Evolutionary conservation across 108 stramenopile genomes (phyloP), one percentile per base, ranked within the genome.

Genomic region (Ochromonas danica): DNA sequence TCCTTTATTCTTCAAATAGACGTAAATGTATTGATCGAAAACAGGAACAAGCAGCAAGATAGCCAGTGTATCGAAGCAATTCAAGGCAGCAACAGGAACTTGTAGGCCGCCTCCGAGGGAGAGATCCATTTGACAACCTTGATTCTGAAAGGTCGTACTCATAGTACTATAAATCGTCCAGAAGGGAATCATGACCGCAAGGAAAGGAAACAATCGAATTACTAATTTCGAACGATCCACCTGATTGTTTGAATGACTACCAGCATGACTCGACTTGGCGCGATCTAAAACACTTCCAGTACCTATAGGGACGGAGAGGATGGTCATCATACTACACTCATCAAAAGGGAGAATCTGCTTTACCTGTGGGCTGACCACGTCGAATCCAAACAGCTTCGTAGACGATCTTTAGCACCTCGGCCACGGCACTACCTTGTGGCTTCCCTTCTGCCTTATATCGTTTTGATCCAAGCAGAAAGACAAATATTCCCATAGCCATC

Each of bases 61-160:
- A 28, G 84, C 82, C 22, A 86, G 43, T 17, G 81, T 71, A 65
- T 86, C 84, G 45, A 86, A 86, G 31, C 79, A 74, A 74, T 86
- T 86, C n/a, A 86, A 81, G 25, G 86, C 78, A 2, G 86, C 40
- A 33, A 85, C 85, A 17, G 78, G 61, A 30, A 82, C 67, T 22
- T 65, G 36, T 0, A 43, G 30, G 61, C 31, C 61, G 10, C 75
- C n/a, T 0, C 38, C 60, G 33, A 82, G 31, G 38, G 22, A 30
- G 1, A 86, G 79, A 38, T 86, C 82, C 86, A 86, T 86, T 74
- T 86, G 86, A 61, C 86, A 86, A 17, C 83, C 86, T 78, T 86
- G 86, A 61, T 81, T 63, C 81, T 85, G 85, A 42, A 85, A 85
- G 39, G 86, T 79, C 28, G 86, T 86, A 41, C 74, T 74, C 85